Evolutionary conservation across 169 alveolate genomes (phyloP).

Genomic region (Plasmodium adleri): DNA sequence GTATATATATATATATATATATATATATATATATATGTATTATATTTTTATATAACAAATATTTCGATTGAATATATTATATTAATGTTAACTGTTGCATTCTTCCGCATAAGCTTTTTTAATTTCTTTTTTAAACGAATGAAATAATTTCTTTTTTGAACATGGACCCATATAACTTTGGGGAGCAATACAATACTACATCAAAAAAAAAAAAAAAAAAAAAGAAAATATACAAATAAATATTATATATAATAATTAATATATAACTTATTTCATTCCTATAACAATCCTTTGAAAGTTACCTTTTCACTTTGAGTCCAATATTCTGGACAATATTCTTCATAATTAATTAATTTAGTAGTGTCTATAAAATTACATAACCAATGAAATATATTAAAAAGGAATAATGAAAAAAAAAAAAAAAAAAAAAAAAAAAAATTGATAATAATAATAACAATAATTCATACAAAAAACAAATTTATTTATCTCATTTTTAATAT

Average conservation of each 20-base stretch:
- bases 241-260: not conserved
- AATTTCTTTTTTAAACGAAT: slow-evolving; percentile 17
- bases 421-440: not conserved
- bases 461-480: not conserved
- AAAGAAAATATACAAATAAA: not conserved
- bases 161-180: slow-evolving; percentile 54
- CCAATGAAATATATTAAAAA: not conserved
- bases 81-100: slow-evolving; percentile 33
- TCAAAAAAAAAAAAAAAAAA: not conserved
- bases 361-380: slow-evolving; percentile 7
- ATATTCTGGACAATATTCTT: slow-evolving; percentile 48
- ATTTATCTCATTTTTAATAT: not conserved
- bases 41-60: too few relatives aligned
- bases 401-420: not conserved
- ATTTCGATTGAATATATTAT: too few relatives aligned
- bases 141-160: slow-evolving; percentile 49
- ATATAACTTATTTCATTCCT: not conserved
- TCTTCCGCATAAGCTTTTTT: slow-evolving; percentile 71
- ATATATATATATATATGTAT: too few relatives aligned
- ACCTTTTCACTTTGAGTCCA: slow-evolving; percentile 56
- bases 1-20: too few relatives aligned
- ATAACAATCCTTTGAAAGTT: not conserved
- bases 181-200: slow-evolving; percentile 67
- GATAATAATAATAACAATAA: not conserved
- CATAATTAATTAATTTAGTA: slow-evolving; percentile 21